phyloP scores from a whole-genome alignment of 164 flowering plant species.

The Stephania cephalantha region DNA sequence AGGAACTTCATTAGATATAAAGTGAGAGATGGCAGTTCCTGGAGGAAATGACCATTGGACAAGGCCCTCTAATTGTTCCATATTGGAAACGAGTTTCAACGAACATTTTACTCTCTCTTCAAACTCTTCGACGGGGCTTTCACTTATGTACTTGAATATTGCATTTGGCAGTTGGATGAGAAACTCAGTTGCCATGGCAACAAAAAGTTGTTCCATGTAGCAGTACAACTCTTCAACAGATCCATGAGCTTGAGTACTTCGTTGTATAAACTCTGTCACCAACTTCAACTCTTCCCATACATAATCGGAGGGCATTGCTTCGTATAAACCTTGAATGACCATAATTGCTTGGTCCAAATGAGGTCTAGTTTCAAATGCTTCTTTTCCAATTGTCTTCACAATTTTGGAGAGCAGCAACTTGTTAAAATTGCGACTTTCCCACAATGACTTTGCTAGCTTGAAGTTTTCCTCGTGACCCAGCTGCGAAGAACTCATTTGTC shows the following conservation, averaged over 20 bases:
- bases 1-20: too few relatives aligned
- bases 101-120: background rate
- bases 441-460: background rate
- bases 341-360: background rate
- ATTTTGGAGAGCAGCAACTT: background rate
- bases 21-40: too few relatives aligned
- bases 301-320: background rate
- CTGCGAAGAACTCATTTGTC: background rate
- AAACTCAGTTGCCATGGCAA: background rate
- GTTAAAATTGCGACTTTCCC: background rate
- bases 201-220: background rate
- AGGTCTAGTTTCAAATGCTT: background rate
- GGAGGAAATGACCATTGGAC: background rate
- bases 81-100: background rate
- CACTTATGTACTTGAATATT: slow-evolving; percentile 5
- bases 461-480: background rate
- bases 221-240: background rate
- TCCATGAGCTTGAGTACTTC: background rate
- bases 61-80: background rate
- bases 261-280: background rate
- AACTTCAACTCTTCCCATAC: background rate
- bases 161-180: slow-evolving; percentile 4
- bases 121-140: background rate
- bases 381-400: too few relatives aligned
- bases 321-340: background rate